Evolutionary conservation across 768 basidiomycete genomes (phyloP).

Genomic region (Mycena rosella): DNA sequence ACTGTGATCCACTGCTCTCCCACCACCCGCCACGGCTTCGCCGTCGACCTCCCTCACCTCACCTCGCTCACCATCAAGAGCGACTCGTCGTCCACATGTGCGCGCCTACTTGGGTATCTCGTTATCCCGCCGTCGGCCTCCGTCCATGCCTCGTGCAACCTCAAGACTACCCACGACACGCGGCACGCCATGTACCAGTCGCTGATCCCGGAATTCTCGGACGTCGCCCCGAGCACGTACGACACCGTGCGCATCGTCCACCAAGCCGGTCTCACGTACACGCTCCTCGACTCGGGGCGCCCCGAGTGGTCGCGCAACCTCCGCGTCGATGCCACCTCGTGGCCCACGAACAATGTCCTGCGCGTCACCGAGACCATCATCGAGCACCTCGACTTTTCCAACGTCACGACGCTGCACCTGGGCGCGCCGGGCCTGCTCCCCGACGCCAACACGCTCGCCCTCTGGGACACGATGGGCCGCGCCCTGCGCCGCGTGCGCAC

Average conservation of each 20-base stretch:
- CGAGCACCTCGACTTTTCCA: slow-evolving; percentile 17
- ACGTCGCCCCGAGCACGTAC: not conserved
- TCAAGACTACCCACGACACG: not conserved
- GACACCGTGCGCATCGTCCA: slow-evolving; percentile 24
- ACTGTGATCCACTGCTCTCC: slow-evolving; percentile 16
- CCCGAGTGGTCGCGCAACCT: slow-evolving; percentile 27
- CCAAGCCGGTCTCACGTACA: not conserved
- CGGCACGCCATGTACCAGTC: slow-evolving; percentile 4
- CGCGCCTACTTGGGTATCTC: slow-evolving; percentile 13
- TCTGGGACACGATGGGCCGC: slow-evolving; percentile 30
- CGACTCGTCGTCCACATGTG: slow-evolving; percentile 13
- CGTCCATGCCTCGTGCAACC: not conserved
- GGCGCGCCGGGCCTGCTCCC: not conserved
- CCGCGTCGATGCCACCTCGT: not conserved
- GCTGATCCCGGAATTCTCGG: slow-evolving; percentile 20
- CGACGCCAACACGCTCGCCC: not conserved
- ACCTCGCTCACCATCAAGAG: slow-evolving; percentile 10
- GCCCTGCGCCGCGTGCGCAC: slow-evolving; percentile 3
- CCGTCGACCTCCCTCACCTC: slow-evolving; percentile 26
- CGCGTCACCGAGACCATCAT: slow-evolving; percentile 12
- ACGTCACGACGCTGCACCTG: slow-evolving; percentile 27
- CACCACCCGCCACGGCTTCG: slow-evolving; percentile 4
- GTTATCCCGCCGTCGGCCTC: slow-evolving; percentile 22
- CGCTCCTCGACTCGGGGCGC: slow-evolving; percentile 18
- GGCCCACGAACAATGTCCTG: not conserved